Base-by-base conservation (phyloP, 2,329 filamentous ascomycete species). In the Talaromyces sp. region DNA sequence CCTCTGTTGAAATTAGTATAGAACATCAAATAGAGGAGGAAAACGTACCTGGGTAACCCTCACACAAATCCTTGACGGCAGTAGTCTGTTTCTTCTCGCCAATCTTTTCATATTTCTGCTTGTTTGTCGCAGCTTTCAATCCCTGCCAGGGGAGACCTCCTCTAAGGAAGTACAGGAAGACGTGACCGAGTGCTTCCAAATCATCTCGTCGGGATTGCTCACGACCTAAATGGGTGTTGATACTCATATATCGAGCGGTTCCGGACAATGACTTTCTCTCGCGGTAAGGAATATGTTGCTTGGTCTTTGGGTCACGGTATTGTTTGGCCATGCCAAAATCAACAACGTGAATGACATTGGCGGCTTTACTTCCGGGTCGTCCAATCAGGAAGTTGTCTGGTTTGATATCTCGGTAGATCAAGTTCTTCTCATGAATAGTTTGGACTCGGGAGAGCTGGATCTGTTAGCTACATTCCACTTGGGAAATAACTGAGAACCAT, bases 41-140 rank as follows among this genome's bases (percentile, higher is more conserved):
- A 27, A 14, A 22, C 24, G 35, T 82, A 88, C 86, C 86, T 70
- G 95, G 94, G 81, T 96, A 98, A 60, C 92, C 90, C 72, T 97
- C 93, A 77, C 94, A 98, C 16, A 99, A 87, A 73, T 99, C 95
- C 82, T 97, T 97, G 82, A 99, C 96, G 5, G 88, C 87, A 24
- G 95, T 98, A 0, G 94, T 97, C 82, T 98, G 95, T 84, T 99
- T 99, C 90, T 99, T 98, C 84, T 99, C 94, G 54, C 95, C 95
- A 79, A 99, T 99, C 86, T 98, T 98, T 82, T 99, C 95, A 77
- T 99, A 99, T 82, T 99, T 99, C 78, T 99, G 95, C 87, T 99
- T 89, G 80, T 89, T 89, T 64, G 87, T 89, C 16, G 87, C 87
- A 72, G 87, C 87, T 78, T 89, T 89, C 65, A 89, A 77, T 63